Evolutionary conservation across 495 filamentous ascomycete species (phyloP).

Genomic region (Neurospora sp.): DNA sequence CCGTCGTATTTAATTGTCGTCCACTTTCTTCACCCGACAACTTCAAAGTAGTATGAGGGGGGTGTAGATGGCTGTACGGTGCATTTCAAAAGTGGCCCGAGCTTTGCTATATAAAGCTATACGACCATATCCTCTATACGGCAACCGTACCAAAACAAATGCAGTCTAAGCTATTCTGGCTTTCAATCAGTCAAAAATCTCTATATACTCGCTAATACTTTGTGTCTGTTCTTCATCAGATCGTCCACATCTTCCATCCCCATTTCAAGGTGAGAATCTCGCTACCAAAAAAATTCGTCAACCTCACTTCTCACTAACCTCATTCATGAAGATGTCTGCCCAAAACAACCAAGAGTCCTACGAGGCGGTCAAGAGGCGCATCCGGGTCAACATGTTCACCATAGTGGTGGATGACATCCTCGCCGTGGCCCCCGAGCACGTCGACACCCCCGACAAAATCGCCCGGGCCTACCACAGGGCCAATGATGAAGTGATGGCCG

Average conservation of each 20-base stretch:
- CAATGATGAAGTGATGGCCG: neutral
- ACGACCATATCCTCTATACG: no score
- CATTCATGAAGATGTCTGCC: neutral
- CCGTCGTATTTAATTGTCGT: no score
- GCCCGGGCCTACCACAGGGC: neutral
- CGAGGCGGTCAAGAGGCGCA: neutral
- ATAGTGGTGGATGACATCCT: neutral
- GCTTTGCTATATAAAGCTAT: no score
- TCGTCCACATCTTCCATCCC: neutral
- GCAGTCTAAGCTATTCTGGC: no score
- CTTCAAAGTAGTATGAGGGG: no score
- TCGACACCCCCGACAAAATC: neutral
- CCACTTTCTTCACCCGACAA: no score
- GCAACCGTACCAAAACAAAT: no score
- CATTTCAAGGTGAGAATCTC: neutral
- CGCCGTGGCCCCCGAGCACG: neutral
- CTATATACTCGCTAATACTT: no score
- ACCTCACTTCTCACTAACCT: neutral
- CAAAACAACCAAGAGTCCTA: neutral
- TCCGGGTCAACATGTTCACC: neutral
- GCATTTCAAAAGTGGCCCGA: no score
- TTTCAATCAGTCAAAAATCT: no score
- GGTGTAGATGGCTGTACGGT: no score
- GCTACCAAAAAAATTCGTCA: neutral
- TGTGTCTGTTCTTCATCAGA: neutral